These are phyloP conservation scores for Botrytis pseudocinerea DNA, from an alignment of 2,329 filamentous ascomycete genomes.

Conservation along the genomic window DNA sequence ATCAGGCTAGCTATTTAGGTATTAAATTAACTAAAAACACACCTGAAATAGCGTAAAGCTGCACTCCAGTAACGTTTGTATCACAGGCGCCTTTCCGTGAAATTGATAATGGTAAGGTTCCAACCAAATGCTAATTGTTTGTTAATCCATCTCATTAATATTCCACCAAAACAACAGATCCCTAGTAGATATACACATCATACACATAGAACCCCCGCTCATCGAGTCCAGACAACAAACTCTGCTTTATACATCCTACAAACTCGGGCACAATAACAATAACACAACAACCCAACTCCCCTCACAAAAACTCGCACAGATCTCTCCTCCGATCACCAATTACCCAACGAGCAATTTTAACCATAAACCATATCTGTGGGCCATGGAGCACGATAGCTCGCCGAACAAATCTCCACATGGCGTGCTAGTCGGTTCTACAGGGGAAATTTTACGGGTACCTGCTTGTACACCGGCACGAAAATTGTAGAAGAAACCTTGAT, in stretches of 20 bases:
- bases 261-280: background rate
- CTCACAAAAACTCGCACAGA: background rate
- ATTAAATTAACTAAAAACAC: background rate
- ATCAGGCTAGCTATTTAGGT: background rate
- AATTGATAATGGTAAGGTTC: background rate
- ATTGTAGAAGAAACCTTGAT: background rate
- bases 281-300: background rate
- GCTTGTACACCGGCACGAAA: background rate
- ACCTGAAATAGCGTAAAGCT: background rate
- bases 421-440: background rate
- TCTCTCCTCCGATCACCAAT: background rate
- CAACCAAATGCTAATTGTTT: background rate
- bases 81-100: background rate
- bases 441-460: constrained; percentile 2
- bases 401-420: constrained; percentile 2
- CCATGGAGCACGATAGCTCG: background rate
- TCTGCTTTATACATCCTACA: background rate
- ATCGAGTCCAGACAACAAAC: background rate
- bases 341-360: background rate
- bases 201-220: background rate
- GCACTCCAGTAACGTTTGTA: background rate
- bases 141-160: background rate
- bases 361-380: background rate
- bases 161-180: background rate
- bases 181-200: background rate